phyloP scores from a whole-genome alignment of 164 flowering plant species.

The Magnolia changhungtana region DNA sequence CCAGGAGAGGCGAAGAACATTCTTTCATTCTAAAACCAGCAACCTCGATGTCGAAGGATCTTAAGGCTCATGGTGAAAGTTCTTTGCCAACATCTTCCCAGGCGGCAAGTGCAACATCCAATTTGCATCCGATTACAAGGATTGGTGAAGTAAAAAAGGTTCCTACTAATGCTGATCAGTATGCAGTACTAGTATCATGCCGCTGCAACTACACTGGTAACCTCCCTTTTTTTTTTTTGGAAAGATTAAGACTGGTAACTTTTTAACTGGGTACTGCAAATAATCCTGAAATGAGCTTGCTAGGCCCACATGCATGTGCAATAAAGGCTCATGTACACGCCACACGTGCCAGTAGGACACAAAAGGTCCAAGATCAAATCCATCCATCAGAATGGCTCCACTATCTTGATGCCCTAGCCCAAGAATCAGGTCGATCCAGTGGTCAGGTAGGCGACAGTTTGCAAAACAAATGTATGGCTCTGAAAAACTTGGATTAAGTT shows the following conservation, averaged over 20 bases:
- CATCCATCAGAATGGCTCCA: too few relatives aligned
- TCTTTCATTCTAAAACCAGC: constrained; percentile 90
- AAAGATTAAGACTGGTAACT: background rate
- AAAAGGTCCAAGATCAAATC: too few relatives aligned
- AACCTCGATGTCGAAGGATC: constrained; percentile 49
- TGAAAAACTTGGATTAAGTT: too few relatives aligned
- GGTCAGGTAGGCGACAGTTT: too few relatives aligned
- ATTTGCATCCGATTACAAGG: constrained; percentile 32
- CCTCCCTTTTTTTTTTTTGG: background rate
- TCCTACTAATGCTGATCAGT: constrained; percentile 47
- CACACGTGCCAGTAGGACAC: too few relatives aligned
- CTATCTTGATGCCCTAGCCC: too few relatives aligned
- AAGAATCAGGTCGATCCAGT: too few relatives aligned
- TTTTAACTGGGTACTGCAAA: too few relatives aligned
- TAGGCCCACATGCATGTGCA: too few relatives aligned
- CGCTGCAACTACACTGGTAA: constrained; percentile 95
- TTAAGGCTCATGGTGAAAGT: constrained; percentile 36
- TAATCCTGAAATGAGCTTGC: too few relatives aligned
- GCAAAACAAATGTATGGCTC: too few relatives aligned
- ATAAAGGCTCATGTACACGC: too few relatives aligned
- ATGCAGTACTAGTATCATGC: constrained; percentile 83
- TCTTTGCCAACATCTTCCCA: constrained; percentile 34
- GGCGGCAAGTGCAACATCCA: constrained; percentile 37
- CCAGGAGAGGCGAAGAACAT: constrained; percentile 97
- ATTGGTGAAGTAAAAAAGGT: constrained; percentile 33